phyloP scores from a whole-genome alignment of 176 grass and related monocot genomes.

The Oropetium thomaeum region DNA sequence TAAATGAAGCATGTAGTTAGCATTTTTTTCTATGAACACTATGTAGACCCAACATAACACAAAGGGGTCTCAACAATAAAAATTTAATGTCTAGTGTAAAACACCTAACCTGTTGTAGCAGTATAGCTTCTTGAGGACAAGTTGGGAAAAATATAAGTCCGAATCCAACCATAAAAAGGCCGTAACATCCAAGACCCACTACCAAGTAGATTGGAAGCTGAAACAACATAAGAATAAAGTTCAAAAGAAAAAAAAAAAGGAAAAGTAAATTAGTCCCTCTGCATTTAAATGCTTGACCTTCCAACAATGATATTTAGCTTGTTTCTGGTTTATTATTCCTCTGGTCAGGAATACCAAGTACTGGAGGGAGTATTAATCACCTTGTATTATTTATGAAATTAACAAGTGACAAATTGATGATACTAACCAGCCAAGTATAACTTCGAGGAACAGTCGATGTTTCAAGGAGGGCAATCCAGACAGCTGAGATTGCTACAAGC shows the following conservation, averaged over 20 bases:
- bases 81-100: neutral
- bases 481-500: conserved; percentile 51
- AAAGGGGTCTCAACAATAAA: neutral
- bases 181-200: conserved; percentile 80
- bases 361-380: neutral
- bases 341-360: neutral
- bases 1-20: neutral
- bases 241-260: too few relatives aligned
- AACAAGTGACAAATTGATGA: neutral
- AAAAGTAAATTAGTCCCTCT: neutral
- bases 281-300: neutral
- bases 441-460: conserved; percentile 60
- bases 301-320: neutral
- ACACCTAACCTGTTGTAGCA: conserved; percentile 73
- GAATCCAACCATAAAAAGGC: conserved; percentile 89
- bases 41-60: neutral
- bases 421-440: conserved; percentile 85
- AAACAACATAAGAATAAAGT: neutral
- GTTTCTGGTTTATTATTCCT: neutral
- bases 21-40: neutral
- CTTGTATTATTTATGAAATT: neutral
- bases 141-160: conserved; percentile 95
- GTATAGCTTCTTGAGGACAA: conserved; percentile 74
- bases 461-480: conserved; percentile 62
- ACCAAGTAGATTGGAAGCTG: conserved; percentile 90